phyloP scores from a whole-genome alignment of 129 eudicot genomes.

The Lactuca sativa region DNA sequence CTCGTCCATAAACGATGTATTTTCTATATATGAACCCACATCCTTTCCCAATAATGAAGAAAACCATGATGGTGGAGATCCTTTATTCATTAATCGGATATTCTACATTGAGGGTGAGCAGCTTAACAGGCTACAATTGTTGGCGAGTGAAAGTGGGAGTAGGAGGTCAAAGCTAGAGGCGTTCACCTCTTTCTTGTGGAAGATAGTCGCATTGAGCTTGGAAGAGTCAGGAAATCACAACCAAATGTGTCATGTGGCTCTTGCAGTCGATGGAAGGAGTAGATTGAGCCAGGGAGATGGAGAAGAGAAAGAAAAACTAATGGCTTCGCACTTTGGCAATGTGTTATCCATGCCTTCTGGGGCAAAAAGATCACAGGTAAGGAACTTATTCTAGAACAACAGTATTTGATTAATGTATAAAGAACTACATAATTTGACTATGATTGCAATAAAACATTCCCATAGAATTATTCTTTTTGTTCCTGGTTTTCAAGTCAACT shows the following conservation, averaged over 20 bases:
- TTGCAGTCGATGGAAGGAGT: slow-evolving; percentile 47
- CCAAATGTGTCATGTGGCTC: slow-evolving; percentile 24
- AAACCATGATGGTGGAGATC: background rate
- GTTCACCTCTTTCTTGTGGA: slow-evolving; percentile 42
- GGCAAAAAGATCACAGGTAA: slow-evolving; percentile 15
- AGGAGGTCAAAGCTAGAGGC: slow-evolving; percentile 48
- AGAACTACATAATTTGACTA: no score
- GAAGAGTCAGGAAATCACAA: background rate
- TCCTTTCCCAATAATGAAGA: background rate
- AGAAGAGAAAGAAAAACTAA: slow-evolving; percentile 8
- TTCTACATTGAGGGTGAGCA: slow-evolving; percentile 32
- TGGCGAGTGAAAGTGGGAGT: slow-evolving; percentile 30
- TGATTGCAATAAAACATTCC: no score
- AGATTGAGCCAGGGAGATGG: slow-evolving; percentile 34
- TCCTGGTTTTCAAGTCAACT: no score
- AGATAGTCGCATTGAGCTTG: slow-evolving; percentile 20
- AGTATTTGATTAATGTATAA: background rate
- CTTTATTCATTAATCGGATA: slow-evolving; percentile 35
- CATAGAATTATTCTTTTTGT: no score
- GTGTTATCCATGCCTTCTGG: slow-evolving; percentile 49
- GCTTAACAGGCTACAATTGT: slow-evolving; percentile 38
- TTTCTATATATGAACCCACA: slow-evolving; percentile 17
- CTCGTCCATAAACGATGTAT: slow-evolving; percentile 16
- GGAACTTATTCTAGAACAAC: no score
- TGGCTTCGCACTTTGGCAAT: slow-evolving; percentile 34